These are phyloP conservation scores for Silene conica DNA, from an alignment of 148 eudicot genomes.

Conservation along the genomic window DNA sequence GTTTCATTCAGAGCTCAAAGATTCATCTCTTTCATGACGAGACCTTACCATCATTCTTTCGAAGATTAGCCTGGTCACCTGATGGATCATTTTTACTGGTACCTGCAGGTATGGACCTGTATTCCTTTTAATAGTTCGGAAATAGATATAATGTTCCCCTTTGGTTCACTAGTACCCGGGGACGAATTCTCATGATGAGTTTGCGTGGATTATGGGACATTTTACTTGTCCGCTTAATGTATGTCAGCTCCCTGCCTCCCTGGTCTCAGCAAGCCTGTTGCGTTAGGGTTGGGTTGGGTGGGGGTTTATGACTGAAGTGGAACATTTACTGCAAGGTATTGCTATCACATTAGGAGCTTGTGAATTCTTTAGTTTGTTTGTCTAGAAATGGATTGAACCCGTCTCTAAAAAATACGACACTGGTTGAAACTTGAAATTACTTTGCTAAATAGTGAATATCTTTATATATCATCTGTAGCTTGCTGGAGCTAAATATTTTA, in stretches of 20 bases:
- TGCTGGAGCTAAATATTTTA: background rate
- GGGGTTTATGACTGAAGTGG: background rate
- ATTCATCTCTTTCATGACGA: slow-evolving; percentile 90
- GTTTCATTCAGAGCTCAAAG: slow-evolving; percentile 55
- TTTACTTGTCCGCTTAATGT: background rate
- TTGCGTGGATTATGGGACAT: background rate
- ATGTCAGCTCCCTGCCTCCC: background rate
- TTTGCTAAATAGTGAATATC: background rate
- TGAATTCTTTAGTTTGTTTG: background rate
- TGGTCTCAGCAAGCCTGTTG: background rate
- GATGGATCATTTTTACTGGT: slow-evolving; percentile 92
- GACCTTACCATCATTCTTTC: slow-evolving; percentile 93
- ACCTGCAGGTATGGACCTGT: slow-evolving; percentile 73
- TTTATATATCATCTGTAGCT: background rate
- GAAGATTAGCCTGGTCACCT: slow-evolving; percentile 95
- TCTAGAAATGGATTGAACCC: background rate
- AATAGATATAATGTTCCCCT: background rate
- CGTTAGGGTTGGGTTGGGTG: background rate
- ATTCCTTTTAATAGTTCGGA: slow-evolving; percentile 14
- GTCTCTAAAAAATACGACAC: background rate
- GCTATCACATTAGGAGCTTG: background rate
- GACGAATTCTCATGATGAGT: background rate
- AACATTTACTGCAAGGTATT: background rate
- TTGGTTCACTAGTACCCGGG: background rate
- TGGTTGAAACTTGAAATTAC: background rate